Percentiles rank a stretch among this genome's conserved stretches.
Evolutionary conservation across 257 asterid genomes (phyloP).

Genomic region (Sherardia arvensis): DNA sequence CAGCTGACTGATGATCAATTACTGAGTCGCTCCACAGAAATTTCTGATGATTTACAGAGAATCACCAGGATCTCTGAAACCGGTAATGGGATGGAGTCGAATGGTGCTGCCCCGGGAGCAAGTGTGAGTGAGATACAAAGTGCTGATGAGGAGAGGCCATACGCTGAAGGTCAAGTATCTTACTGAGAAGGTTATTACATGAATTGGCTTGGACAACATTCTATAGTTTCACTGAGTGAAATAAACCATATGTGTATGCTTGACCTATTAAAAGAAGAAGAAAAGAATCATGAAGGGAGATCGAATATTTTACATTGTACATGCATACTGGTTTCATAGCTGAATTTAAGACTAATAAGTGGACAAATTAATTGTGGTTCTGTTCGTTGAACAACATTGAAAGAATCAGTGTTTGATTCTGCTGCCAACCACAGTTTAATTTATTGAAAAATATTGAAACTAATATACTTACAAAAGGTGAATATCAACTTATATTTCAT

Average conservation of each 20-base stretch:
- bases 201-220: background rate
- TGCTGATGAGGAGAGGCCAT: constrained; percentile 37
- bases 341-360: background rate
- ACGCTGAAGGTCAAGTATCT: constrained; percentile 16
- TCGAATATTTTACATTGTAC: background rate
- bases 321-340: background rate
- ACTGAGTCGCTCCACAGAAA: constrained; percentile 36
- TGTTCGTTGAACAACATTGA: too few species aligned
- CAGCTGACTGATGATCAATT: constrained; percentile 53
- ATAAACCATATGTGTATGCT: background rate
- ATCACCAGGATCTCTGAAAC: constrained; percentile 61
- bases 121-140: constrained; percentile 32
- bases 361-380: too few species aligned
- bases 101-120: constrained; percentile 29
- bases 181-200: background rate
- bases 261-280: background rate
- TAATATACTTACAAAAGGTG: too few species aligned
- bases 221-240: background rate
- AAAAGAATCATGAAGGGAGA: background rate
- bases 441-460: too few species aligned
- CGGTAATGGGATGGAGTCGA: constrained; percentile 60
- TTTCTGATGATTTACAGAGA: constrained; percentile 59
- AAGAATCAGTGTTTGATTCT: too few species aligned
- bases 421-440: too few species aligned
- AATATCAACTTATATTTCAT: too few species aligned